These are phyloP conservation scores for Lojkania enalia DNA, from an alignment of 2,329 filamentous ascomycete species.

Conservation along the genomic window DNA sequence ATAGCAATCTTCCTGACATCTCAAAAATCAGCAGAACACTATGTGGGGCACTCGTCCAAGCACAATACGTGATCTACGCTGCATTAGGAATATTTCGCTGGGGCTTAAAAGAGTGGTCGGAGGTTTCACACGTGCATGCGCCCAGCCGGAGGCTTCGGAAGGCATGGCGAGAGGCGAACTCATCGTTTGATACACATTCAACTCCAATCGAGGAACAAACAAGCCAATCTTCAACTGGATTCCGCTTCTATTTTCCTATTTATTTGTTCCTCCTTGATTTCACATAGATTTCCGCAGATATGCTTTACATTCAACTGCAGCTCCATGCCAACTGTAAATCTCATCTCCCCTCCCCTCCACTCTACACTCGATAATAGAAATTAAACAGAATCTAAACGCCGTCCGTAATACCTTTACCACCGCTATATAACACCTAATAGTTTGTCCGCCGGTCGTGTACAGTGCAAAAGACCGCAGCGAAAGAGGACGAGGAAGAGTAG, in stretches of 20 bases:
- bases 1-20: too few species aligned
- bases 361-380: constrained; percentile 21
- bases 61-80: too few species aligned
- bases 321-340: neutral
- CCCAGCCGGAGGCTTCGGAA: neutral
- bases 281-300: neutral
- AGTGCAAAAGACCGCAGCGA: constrained; percentile 14
- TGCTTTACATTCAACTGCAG: neutral
- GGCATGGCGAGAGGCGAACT: neutral
- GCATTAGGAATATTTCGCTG: too few species aligned
- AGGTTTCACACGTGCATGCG: too few species aligned
- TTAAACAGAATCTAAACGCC: constrained; percentile 26
- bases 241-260: neutral
- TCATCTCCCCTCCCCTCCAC: neutral
- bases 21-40: too few species aligned
- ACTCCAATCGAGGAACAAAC: neutral
- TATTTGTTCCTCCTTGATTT: neutral
- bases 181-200: neutral
- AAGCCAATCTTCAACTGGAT: neutral
- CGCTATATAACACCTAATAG: constrained; percentile 22
- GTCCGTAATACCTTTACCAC: constrained; percentile 14
- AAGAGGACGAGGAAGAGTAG: too few species aligned
- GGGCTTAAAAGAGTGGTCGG: too few species aligned
- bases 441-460: constrained; percentile 18
- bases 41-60: too few species aligned